These are phyloP conservation scores for Ophiostoma tasmaniense DNA, from an alignment of 2,329 filamentous ascomycete genomes.

Conservation along the genomic window DNA sequence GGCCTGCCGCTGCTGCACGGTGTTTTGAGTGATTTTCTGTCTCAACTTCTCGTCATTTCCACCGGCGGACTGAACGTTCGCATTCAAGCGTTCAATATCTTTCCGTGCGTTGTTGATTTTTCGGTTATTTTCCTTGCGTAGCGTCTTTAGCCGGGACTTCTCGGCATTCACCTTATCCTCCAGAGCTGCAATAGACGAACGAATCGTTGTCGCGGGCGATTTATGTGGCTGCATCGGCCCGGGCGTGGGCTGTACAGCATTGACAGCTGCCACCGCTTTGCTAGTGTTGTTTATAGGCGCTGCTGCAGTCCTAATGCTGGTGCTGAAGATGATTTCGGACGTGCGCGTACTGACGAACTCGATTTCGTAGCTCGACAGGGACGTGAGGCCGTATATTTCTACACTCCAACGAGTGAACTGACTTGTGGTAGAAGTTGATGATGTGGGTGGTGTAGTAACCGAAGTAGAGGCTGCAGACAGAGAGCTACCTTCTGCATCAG, in stretches of 20 bases:
- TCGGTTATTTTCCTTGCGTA: slow-evolving; percentile 66
- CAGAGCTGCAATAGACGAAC: slow-evolving; percentile 64
- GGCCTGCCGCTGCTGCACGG: slow-evolving; percentile 61
- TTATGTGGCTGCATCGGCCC: slow-evolving; percentile 58
- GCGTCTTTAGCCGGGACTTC: slow-evolving; percentile 58
- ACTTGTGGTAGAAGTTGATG: slow-evolving; percentile 20
- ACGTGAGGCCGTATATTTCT: slow-evolving; percentile 59
- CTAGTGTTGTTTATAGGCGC: slow-evolving; percentile 35
- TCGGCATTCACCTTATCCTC: slow-evolving; percentile 64
- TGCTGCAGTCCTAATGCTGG: slow-evolving; percentile 58
- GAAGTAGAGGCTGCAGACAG: neutral
- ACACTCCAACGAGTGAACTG: slow-evolving; percentile 56
- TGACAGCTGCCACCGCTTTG: slow-evolving; percentile 30
- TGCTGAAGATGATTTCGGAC: slow-evolving; percentile 58
- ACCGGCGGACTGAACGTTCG: slow-evolving; percentile 58
- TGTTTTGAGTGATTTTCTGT: slow-evolving; percentile 67
- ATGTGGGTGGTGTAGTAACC: neutral
- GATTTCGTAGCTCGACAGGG: slow-evolving; percentile 67
- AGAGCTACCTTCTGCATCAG: neutral
- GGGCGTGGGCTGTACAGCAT: slow-evolving; percentile 11
- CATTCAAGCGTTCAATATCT: slow-evolving; percentile 62
- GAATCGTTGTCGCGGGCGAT: slow-evolving; percentile 67
- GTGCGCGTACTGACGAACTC: slow-evolving; percentile 65
- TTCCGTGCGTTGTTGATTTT: slow-evolving; percentile 59
- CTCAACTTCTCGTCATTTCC: slow-evolving; percentile 67